Evolutionary conservation across 805 yeast genomes (phyloP), one percentile per base, ranked within the genome.

Genomic region (Teunomyces barrocoloradensis): DNA sequence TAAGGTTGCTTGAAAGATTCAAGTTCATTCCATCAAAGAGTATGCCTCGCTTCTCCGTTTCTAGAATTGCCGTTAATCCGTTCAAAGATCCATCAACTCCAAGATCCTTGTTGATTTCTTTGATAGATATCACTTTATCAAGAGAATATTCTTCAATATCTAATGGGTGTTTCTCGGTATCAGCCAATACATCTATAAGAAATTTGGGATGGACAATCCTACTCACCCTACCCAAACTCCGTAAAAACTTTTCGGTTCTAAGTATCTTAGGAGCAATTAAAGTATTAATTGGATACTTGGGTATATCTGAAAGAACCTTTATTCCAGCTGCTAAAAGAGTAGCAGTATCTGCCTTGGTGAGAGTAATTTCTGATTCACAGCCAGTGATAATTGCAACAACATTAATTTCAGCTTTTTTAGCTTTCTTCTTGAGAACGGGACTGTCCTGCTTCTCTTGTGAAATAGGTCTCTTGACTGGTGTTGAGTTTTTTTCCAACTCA

Each of bases 181-280:
- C 48, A 23, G 50, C 53, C 7, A 81, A 48, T 0, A 81, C 68
- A 36, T 78, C 80, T 2, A 65, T 65, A 2, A 84, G 49, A 49
- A 81, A 84, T 3, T 65, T 58, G 0, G 90, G 88, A 28, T 80
- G 77, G 1, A 87, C 54, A 3, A 83, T 77, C 45, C 71, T 65
- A n/a, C 68, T 64, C 7, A 80, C 81, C 36, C 72, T 72, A 44
- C 89, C 80, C 43, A 90, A 66, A 17, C 90, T 81, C 37, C 79
- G 77, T 45, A 92, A 73, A 58, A 92, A 91, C 66, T 92, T 94
- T 48, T 87, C 96, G 0, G 98, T 92, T 53, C 97, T 73, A 56
- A 87, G 61, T n/a, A 86, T 74, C 50, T 81, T 81, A 1, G 97
- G 96, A 0, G 97, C 91, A 9, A 91, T 79, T 9, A 87, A 66